These are phyloP conservation scores for Suillus decipiens DNA, from an alignment of 768 basidiomycete species.

Conservation along the genomic window DNA sequence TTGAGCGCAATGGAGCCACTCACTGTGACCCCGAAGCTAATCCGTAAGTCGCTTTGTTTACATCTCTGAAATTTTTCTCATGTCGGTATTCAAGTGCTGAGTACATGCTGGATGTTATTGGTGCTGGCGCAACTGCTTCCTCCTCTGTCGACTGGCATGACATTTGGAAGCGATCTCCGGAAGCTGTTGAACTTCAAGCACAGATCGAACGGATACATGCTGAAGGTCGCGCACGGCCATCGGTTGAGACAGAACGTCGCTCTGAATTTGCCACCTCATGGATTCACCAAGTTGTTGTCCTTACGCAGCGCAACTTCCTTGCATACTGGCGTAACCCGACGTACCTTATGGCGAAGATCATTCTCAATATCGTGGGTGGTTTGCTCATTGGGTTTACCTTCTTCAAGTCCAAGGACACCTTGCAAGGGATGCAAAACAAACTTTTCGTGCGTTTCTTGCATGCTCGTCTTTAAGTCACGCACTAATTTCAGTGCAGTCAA, in stretches of 20 bases:
- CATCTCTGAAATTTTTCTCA: not conserved
- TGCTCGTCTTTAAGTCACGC: not conserved
- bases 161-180: slow-evolving; percentile 46
- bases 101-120: slow-evolving; percentile 55
- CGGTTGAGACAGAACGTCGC: slow-evolving; percentile 24
- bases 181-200: slow-evolving; percentile 37
- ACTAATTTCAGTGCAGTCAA: slow-evolving; percentile 34
- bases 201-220: slow-evolving; percentile 47
- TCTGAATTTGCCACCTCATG: slow-evolving; percentile 41
- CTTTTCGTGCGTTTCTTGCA: slow-evolving; percentile 37
- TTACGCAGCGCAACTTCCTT: slow-evolving; percentile 33
- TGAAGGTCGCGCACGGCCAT: slow-evolving; percentile 33
- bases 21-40: slow-evolving; percentile 22
- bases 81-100: slow-evolving; percentile 37
- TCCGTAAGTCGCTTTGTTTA: slow-evolving; percentile 19
- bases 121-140: slow-evolving; percentile 53
- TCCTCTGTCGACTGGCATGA: slow-evolving; percentile 50
- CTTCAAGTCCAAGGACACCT: slow-evolving; percentile 34
- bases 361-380: slow-evolving; percentile 34
- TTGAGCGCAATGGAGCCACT: slow-evolving; percentile 25
- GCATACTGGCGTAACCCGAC: slow-evolving; percentile 43
- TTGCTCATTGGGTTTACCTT: slow-evolving; percentile 47
- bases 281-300: slow-evolving; percentile 35
- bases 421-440: slow-evolving; percentile 45
- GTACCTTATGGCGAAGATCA: slow-evolving; percentile 42